These are phyloP conservation scores for Colletotrichum caudatum DNA, from an alignment of 2,329 filamentous ascomycete species.

Conservation along the genomic window DNA sequence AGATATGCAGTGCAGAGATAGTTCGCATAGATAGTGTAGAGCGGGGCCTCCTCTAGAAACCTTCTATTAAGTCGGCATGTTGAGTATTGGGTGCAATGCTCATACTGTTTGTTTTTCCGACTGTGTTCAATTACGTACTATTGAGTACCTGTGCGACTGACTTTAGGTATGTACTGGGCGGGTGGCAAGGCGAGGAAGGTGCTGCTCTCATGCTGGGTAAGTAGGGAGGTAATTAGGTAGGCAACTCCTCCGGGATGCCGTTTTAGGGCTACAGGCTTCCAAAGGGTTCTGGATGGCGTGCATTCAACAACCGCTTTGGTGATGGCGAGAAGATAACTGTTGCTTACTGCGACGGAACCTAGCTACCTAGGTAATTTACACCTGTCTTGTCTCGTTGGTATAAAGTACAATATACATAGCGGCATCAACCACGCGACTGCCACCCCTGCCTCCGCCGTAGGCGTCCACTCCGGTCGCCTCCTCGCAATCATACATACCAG, in stretches of 20 bases:
- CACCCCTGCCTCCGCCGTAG: neutral
- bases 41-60: neutral
- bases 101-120: too few species aligned
- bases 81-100: too few species aligned
- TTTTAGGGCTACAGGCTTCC: constrained; percentile 3
- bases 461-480: neutral
- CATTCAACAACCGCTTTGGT: neutral
- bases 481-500: neutral
- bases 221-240: neutral
- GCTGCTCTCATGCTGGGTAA: too few species aligned
- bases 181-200: neutral
- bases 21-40: neutral
- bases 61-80: too few species aligned
- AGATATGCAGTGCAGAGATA: neutral
- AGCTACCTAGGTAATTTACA: too few species aligned
- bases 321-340: neutral
- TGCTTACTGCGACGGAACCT: neutral
- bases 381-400: neutral
- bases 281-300: constrained; percentile 7
- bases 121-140: too few species aligned
- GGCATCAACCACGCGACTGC: neutral
- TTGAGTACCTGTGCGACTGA: too few species aligned
- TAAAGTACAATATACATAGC: neutral
- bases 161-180: too few species aligned
- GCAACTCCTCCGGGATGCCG: constrained; percentile 10